Base-by-base conservation (phyloP, 176 grass and related monocot genomes). In the Alloteropsis semialata region DNA sequence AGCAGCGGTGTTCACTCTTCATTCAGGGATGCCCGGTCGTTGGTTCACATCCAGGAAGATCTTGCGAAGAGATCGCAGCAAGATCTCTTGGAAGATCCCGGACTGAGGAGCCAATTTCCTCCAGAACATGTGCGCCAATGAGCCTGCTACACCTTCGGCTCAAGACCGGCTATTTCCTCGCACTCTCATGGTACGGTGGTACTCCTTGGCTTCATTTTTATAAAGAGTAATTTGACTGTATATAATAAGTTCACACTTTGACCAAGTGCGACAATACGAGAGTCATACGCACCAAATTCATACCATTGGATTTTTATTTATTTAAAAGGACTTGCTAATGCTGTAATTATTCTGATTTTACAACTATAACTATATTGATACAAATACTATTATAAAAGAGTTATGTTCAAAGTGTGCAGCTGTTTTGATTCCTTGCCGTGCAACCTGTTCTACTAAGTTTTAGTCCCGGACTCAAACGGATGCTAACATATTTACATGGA, bases 1-100 rank as follows among this genome's bases (percentile, higher is more conserved):
- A 45, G 65, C 27, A 39, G 65, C 4, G 36, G 5, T 75, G n/a
- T 36, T 41, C n/a, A n/a, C n/a, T n/a, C n/a, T n/a, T n/a, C n/a
- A n/a, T n/a, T n/a, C 22, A 11, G 10, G 44, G 17, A 7, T 19
- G 14, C 41, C 28, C 14, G 68, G 70, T 85, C 82, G 41, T 69
- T 28, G 51, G 70, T 85, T 36, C 68, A 79, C 65, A 80, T 89
- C 87, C 3, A 22, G 22, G 27, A 63, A 74, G 68, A 88, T 88
- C 82, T 38, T 61, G 60, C 25, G 3, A 80, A 80, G 87, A 89
- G 87, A 81, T 85, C 7, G 30, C 33, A 41, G 50, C 50, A 75
- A 69, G 43, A 85, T 85, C 41, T 60, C 60, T 19, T 48, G 13
- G 57, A 61, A 3, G 80, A 78, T 12, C 28, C 49, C 2, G 27